Evolutionary conservation across 2,329 filamentous ascomycete genomes (phyloP).

Genomic region (Calycina herbarum): DNA sequence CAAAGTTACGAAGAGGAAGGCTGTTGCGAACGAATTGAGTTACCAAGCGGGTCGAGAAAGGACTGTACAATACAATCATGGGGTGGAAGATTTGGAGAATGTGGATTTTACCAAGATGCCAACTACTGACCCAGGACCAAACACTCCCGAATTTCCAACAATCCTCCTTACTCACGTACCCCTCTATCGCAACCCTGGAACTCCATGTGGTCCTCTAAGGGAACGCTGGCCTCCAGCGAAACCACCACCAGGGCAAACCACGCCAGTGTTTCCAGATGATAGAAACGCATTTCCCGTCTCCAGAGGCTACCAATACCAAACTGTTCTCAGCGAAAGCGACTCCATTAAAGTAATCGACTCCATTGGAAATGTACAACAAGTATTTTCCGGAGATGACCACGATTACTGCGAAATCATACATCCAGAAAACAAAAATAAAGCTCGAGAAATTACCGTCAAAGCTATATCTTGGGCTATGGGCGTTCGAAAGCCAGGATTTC

Average conservation of each 20-base stretch:
- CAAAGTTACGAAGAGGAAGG: conserved; percentile 63
- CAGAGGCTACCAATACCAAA: conserved; percentile 93
- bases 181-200: conserved; percentile 77
- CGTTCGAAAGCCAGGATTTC: conserved; percentile 80
- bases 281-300: conserved; percentile 76
- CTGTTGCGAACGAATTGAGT: conserved; percentile 67
- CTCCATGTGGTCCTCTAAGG: conserved; percentile 82
- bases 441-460: conserved; percentile 88
- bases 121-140: conserved; percentile 45
- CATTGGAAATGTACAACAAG: conserved; percentile 78
- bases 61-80: conserved; percentile 57
- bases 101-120: conserved; percentile 41
- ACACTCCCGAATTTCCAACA: conserved; percentile 69
- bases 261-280: conserved; percentile 59
- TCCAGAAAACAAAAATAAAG: conserved; percentile 56
- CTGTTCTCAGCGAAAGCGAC: conserved; percentile 77
- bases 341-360: conserved; percentile 74
- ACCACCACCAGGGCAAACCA: conserved; percentile 57
- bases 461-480: conserved; percentile 97
- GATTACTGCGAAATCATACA: conserved; percentile 95
- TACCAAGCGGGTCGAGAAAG: conserved; percentile 59
- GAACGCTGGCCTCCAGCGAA: conserved; percentile 78
- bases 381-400: conserved; percentile 96
- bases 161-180: conserved; percentile 91
- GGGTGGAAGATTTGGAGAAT: conserved; percentile 52